A percentile compares a stretch with the other conserved stretches of the same genome.
phyloP scores from a whole-genome alignment of 2,329 filamentous ascomycete genomes.

The Fusarium sp. region DNA sequence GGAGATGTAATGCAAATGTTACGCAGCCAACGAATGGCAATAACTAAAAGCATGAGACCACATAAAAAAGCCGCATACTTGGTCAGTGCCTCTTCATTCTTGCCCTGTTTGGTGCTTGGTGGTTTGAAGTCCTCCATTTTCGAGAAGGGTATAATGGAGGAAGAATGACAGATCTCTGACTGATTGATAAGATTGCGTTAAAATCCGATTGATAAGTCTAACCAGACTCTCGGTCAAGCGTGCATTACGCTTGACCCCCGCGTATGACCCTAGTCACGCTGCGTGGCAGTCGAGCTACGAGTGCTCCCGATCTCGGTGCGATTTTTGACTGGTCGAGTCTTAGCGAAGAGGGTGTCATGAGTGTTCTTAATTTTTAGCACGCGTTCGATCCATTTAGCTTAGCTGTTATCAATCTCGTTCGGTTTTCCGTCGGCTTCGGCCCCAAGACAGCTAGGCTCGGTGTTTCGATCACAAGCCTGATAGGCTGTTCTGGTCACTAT shows the following conservation, averaged over 20 bases:
- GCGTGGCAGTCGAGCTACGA: not conserved
- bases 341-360: not conserved
- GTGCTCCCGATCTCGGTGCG: not conserved
- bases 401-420: not conserved
- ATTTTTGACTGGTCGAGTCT: not conserved
- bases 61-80: not conserved
- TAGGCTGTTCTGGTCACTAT: not conserved
- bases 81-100: not conserved
- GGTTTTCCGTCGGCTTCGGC: not conserved
- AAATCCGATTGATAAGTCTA: not conserved
- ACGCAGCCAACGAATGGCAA: not conserved
- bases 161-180: not conserved
- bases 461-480: not conserved
- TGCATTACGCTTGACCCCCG: not conserved
- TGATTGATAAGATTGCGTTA: not conserved
- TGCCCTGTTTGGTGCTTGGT: not conserved
- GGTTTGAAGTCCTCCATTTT: not conserved
- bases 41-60: not conserved
- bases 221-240: not conserved
- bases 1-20: not conserved
- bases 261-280: not conserved
- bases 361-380: not conserved
- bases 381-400: not conserved
- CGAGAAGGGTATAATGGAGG: not conserved
- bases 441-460: not conserved